Evolutionary conservation across 2,329 filamentous ascomycete genomes (phyloP).

Genomic region (Beauveria sp.): DNA sequence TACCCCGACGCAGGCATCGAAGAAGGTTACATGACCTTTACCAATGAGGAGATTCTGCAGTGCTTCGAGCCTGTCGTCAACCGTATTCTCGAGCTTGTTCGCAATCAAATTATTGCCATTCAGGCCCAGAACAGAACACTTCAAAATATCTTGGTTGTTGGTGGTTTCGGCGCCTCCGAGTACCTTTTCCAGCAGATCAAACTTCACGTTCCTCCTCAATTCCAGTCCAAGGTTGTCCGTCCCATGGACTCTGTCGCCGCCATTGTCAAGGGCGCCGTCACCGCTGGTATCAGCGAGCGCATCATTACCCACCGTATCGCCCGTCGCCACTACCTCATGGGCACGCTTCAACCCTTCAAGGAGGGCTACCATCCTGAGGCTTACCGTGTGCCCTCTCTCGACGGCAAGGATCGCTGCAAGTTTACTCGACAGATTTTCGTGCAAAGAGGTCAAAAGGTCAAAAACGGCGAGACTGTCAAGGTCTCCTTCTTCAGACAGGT

Average conservation of each 20-base stretch:
- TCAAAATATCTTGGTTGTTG: constrained; percentile 94
- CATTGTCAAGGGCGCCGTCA: constrained; percentile 97
- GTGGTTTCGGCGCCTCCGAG: constrained; percentile 96
- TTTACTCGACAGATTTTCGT: constrained; percentile 98
- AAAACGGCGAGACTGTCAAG: constrained; percentile 98
- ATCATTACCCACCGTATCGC: constrained; percentile 96
- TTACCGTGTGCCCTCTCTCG: constrained; percentile 91
- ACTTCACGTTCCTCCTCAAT: constrained; percentile 94
- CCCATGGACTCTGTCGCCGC: constrained; percentile 98
- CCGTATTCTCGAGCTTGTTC: constrained; percentile 87
- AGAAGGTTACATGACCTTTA: constrained; percentile 99
- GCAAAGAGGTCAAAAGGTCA: constrained; percentile 96
- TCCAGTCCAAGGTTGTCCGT: constrained; percentile 95
- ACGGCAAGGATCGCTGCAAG: constrained; percentile 97
- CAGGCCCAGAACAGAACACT: constrained; percentile 91
- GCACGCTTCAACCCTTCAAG: constrained; percentile 96
- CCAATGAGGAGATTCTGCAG: constrained; percentile 96
- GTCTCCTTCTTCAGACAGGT: constrained; percentile 98
- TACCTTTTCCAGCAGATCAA: constrained; percentile 99
- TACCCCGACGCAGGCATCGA: constrained; percentile 97
- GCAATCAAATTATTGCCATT: constrained; percentile 98
- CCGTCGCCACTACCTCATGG: constrained; percentile 97
- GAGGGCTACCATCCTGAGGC: constrained; percentile 97
- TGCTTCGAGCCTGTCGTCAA: constrained; percentile 99
- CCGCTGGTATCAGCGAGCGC: constrained; percentile 93